Evolutionary conservation across 2,329 filamentous ascomycete species (phyloP).

Genomic region (Curvularia sp.): DNA sequence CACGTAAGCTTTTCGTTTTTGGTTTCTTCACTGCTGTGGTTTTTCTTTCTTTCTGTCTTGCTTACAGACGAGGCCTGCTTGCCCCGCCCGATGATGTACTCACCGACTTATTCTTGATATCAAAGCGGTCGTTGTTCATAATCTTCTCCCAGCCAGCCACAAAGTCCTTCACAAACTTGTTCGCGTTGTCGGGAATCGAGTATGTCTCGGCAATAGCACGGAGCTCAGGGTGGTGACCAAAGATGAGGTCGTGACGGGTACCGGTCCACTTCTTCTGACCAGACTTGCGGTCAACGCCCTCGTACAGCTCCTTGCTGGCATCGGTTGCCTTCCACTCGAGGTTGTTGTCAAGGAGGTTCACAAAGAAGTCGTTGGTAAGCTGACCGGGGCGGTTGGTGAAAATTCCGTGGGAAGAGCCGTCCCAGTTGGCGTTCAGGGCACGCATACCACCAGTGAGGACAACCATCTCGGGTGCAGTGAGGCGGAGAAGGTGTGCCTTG

Average conservation of each 20-base stretch:
- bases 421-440: conserved; percentile 72
- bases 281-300: conserved; percentile 70
- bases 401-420: conserved; percentile 71
- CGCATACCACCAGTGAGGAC: conserved; percentile 76
- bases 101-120: conserved; percentile 52
- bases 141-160: conserved; percentile 76
- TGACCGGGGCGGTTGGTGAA: conserved; percentile 72
- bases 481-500: conserved; percentile 72
- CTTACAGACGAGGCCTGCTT: conserved; percentile 36
- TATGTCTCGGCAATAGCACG: conserved; percentile 76
- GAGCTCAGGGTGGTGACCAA: conserved; percentile 77
- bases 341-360: conserved; percentile 74
- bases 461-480: conserved; percentile 74
- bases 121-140: conserved; percentile 75
- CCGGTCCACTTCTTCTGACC: conserved; percentile 72
- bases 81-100: conserved; percentile 37
- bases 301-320: conserved; percentile 63
- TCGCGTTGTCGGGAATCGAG: conserved; percentile 63
- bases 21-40: background rate
- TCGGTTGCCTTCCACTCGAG: conserved; percentile 68
- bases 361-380: conserved; percentile 82
- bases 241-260: conserved; percentile 72
- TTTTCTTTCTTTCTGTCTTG: background rate
- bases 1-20: background rate
- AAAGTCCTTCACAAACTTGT: conserved; percentile 75